These are phyloP conservation scores for Coleophoma cylindrospora DNA, from an alignment of 2,329 filamentous ascomycete genomes.

Conservation along the genomic window DNA sequence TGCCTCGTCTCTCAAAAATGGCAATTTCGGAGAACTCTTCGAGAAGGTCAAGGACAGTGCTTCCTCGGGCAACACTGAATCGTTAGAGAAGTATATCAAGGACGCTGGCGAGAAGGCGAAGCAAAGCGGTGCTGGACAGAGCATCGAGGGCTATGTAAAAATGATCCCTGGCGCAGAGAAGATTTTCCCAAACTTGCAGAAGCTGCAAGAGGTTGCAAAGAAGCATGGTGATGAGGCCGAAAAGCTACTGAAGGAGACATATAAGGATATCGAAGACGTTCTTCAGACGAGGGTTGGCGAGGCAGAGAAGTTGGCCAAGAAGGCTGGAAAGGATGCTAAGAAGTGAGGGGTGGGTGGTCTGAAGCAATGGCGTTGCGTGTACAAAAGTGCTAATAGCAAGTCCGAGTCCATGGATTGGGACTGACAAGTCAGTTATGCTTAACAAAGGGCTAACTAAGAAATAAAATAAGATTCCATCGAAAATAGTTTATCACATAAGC, in stretches of 20 bases:
- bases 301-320: constrained; percentile 53
- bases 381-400: too few relatives aligned
- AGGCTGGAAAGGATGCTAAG: constrained; percentile 29
- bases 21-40: constrained; percentile 60
- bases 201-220: constrained; percentile 59
- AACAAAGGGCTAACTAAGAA: too few relatives aligned
- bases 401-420: too few relatives aligned
- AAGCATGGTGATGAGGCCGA: constrained; percentile 67
- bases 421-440: too few relatives aligned
- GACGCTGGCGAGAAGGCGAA: constrained; percentile 54
- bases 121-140: constrained; percentile 31
- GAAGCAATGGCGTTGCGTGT: neutral
- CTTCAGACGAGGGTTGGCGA: constrained; percentile 54
- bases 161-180: constrained; percentile 60
- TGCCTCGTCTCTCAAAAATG: constrained; percentile 59
- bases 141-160: constrained; percentile 53
- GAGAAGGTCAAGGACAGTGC: constrained; percentile 56
- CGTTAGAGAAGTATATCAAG: constrained; percentile 57
- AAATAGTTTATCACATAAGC: too few relatives aligned
- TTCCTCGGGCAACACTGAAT: constrained; percentile 53
- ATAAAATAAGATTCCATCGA: too few relatives aligned
- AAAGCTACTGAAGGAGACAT: constrained; percentile 62
- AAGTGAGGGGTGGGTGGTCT: neutral
- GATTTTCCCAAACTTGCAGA: constrained; percentile 60
- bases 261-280: constrained; percentile 61